Conservation (phyloP, 768 basidiomycete species). For the Mycena maculata region DNA sequence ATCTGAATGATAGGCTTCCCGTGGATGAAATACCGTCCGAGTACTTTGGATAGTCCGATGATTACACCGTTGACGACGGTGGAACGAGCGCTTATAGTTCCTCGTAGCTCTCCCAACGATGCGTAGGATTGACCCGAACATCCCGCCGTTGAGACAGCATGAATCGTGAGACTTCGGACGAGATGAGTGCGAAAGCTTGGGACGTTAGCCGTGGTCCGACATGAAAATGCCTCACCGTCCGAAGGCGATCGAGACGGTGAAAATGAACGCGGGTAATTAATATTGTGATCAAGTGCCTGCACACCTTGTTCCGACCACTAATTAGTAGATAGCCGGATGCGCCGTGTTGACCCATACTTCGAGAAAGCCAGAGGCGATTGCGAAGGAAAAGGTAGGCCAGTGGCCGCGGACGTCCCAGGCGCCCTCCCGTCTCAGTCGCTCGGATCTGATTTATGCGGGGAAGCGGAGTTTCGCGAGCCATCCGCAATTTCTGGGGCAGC, state of each 20-base stretch:
- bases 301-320: not conserved
- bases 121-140: too few relatives aligned
- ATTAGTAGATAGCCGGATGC: not conserved
- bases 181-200: not conserved
- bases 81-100: not conserved
- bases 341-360: too few relatives aligned
- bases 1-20: constrained; percentile 6
- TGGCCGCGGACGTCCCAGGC: too few relatives aligned
- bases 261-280: not conserved
- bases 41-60: not conserved
- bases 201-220: not conserved
- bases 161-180: not conserved
- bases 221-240: not conserved
- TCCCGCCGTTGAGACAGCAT: not conserved
- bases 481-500: too few relatives aligned
- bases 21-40: not conserved
- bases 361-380: too few relatives aligned
- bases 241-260: not conserved
- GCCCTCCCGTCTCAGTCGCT: too few relatives aligned
- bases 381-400: too few relatives aligned
- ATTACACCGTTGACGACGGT: not conserved
- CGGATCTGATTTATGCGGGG: too few relatives aligned
- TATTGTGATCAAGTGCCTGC: not conserved
- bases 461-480: too few relatives aligned
- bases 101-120: constrained; percentile 1